Evolutionary conservation across 2,329 filamentous ascomycete genomes (phyloP).

Genomic region (Scedosporium dehoogii): DNA sequence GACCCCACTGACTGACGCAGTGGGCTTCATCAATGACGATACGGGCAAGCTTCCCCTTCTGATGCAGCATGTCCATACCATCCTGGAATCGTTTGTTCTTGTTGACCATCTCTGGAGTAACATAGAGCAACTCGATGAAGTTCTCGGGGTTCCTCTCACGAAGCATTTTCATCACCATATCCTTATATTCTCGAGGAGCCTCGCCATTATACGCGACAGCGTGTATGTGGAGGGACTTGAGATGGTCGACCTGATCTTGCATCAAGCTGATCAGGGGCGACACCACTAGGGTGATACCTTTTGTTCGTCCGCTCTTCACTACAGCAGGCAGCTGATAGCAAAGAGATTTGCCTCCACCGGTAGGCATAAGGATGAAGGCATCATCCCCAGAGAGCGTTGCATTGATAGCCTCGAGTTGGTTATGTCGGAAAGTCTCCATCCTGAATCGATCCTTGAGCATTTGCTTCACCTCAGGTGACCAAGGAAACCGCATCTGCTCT

Average conservation of each 20-base stretch:
- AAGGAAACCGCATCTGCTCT: constrained; percentile 56
- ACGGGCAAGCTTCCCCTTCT: constrained; percentile 64
- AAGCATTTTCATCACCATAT: constrained; percentile 55
- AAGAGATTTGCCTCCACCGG: constrained; percentile 89
- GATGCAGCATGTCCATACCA: constrained; percentile 58
- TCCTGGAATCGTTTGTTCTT: constrained; percentile 63
- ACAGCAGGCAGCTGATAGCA: constrained; percentile 94
- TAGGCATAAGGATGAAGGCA: constrained; percentile 95
- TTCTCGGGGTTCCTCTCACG: constrained; percentile 57
- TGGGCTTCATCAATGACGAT: constrained; percentile 99
- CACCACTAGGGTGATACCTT: constrained; percentile 86
- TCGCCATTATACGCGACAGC: constrained; percentile 78
- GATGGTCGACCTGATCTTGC: constrained; percentile 89
- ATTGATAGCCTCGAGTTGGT: constrained; percentile 94
- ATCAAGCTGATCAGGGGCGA: constrained; percentile 91
- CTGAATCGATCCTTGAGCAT: constrained; percentile 77
- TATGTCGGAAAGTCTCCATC: constrained; percentile 76
- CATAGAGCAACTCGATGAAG: constrained; percentile 78
- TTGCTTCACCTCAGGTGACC: constrained; percentile 76
- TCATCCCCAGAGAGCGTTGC: constrained; percentile 80
- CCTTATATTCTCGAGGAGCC: constrained; percentile 51
- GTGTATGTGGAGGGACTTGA: constrained; percentile 63
- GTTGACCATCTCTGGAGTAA: constrained; percentile 93
- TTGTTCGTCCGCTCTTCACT: constrained; percentile 67
- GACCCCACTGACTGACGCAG: constrained; percentile 98